phyloP scores from a whole-genome alignment of 1,139 yeast genomes.

The Magnusiomyces magnusii region DNA sequence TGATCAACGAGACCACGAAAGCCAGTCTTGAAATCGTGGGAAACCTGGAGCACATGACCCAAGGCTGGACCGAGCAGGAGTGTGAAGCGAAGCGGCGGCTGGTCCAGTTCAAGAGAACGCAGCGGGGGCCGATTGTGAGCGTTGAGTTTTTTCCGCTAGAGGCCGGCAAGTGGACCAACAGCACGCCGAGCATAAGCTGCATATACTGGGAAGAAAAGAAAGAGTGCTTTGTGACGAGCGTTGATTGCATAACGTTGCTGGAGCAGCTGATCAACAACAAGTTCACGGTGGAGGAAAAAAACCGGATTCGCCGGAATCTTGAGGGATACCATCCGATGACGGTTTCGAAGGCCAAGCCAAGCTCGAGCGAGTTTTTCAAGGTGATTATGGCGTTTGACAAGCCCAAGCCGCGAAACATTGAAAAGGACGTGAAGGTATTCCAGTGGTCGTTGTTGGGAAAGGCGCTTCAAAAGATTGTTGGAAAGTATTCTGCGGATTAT shows the following conservation, averaged over 20 bases:
- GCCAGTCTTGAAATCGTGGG: constrained; percentile 33
- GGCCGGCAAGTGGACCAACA: constrained; percentile 28
- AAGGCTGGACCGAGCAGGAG: constrained; percentile 31
- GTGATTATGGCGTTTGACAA: constrained; percentile 56
- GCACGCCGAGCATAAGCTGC: constrained; percentile 44
- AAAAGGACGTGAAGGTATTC: constrained; percentile 64
- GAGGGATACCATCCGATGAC: constrained; percentile 61
- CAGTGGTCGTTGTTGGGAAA: constrained; percentile 48
- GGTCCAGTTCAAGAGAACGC: constrained; percentile 32
- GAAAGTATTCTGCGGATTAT: constrained; percentile 44
- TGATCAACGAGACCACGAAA: constrained; percentile 20
- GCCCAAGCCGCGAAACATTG: constrained; percentile 66
- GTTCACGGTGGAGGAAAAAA: constrained; percentile 62
- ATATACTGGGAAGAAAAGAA: constrained; percentile 51
- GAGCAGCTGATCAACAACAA: constrained; percentile 51
- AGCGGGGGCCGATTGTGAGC: constrained; percentile 32
- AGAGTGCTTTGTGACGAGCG: constrained; percentile 53
- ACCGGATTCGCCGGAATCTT: constrained; percentile 58
- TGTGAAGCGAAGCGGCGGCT: constrained; percentile 31
- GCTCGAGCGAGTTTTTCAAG: constrained; percentile 44
- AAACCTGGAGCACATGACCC: constrained; percentile 31
- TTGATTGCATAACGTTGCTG: constrained; percentile 52
- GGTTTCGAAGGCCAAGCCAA: constrained; percentile 44
- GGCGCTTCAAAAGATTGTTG: constrained; percentile 54
- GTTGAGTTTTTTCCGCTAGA: constrained; percentile 32